A percentile compares a stretch with the other conserved stretches of the same genome.
Evolutionary conservation across 1,284 basidiomycete genomes (phyloP).

Genomic region (Ceratobasidium sp.): DNA sequence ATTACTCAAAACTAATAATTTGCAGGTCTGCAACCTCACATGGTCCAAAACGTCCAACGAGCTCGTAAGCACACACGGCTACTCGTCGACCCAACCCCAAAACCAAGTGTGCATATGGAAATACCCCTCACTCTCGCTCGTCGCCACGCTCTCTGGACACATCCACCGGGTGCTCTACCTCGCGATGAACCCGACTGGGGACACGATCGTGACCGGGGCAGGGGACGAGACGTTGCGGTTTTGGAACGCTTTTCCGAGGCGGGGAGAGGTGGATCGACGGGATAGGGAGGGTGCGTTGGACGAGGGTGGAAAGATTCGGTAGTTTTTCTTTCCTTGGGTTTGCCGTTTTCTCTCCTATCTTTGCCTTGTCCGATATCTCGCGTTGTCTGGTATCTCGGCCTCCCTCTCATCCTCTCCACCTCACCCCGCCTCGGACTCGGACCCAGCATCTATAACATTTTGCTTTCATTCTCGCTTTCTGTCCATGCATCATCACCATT

Average conservation of each 20-base stretch:
- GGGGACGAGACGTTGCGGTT: constrained; percentile 97
- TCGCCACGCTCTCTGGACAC: constrained; percentile 93
- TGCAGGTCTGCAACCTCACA: constrained; percentile 93
- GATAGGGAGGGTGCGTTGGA: constrained; percentile 62
- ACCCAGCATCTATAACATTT: background rate
- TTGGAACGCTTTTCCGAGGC: constrained; percentile 92
- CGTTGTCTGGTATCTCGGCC: constrained; percentile 15
- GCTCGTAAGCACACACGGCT: constrained; percentile 96
- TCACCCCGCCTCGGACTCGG: background rate
- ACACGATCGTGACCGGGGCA: constrained; percentile 97
- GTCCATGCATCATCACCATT: background rate
- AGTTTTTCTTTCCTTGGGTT: constrained; percentile 6
- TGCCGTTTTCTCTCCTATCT: background rate
- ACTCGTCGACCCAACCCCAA: constrained; percentile 90
- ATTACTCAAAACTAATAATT: constrained; percentile 4
- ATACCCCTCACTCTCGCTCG: constrained; percentile 91
- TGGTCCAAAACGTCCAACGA: constrained; percentile 97
- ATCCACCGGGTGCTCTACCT: constrained; percentile 94
- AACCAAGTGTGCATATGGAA: constrained; percentile 98
- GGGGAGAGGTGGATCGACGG: constrained; percentile 55
- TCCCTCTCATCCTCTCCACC: background rate
- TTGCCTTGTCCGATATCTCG: background rate
- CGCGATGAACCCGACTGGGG: constrained; percentile 95
- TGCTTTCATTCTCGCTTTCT: background rate
- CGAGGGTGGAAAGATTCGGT: constrained; percentile 68